phyloP scores from a whole-genome alignment of 345 rosid species.

The Sisymbrium altissimum region DNA sequence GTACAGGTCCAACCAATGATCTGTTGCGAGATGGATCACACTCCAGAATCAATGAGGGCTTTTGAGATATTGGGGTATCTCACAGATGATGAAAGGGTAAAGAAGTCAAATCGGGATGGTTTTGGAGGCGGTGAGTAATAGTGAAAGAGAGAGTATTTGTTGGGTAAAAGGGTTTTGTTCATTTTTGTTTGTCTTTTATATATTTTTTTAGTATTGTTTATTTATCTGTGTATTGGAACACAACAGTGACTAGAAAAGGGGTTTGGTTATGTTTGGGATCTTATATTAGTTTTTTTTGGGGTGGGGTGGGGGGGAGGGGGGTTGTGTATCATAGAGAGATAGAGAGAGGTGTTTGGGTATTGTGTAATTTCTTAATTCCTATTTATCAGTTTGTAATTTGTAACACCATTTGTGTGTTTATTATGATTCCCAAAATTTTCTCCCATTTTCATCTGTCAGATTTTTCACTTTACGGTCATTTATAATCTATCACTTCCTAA shows the following conservation, averaged over 20 bases:
- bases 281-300: too few species aligned
- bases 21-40: constrained; percentile 31
- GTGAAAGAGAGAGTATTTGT: constrained; percentile 30
- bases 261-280: neutral
- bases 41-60: constrained; percentile 29
- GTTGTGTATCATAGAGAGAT: constrained; percentile 21
- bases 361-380: constrained; percentile 13
- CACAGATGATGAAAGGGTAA: neutral
- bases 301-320: too few species aligned
- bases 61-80: constrained; percentile 31
- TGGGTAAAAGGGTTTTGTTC: constrained; percentile 17
- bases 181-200: neutral
- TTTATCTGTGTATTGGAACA: constrained; percentile 7
- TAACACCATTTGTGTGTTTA: constrained; percentile 6
- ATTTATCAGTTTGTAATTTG: constrained; percentile 16
- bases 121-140: constrained; percentile 33
- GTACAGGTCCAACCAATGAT: constrained; percentile 45
- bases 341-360: constrained; percentile 11
- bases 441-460: neutral
- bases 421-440: neutral
- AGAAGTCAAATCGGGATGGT: neutral
- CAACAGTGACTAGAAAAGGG: neutral
- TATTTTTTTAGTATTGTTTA: constrained; percentile 4
- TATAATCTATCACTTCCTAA: too few species aligned
- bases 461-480: too few species aligned